Percentiles rank a stretch among this genome's conserved stretches.
phyloP scores from a whole-genome alignment of 2,329 filamentous ascomycete species.

The Pseudophaeomoniella oleicola region DNA sequence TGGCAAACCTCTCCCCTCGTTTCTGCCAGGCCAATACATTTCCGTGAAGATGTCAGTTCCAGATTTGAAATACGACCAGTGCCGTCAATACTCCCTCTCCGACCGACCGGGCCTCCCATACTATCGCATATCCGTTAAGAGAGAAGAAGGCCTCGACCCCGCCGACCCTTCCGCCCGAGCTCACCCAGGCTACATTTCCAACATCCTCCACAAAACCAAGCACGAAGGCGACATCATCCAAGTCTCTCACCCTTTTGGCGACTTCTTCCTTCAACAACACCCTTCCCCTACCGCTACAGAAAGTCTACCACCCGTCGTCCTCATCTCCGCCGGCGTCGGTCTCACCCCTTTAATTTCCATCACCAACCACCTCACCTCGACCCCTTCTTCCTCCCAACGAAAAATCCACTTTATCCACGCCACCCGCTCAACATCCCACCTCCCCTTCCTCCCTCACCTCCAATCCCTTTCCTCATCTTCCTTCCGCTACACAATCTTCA shows the following conservation, averaged over 20 bases:
- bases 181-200: constrained; percentile 53
- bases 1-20: constrained; percentile 43
- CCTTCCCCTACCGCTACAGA: constrained; percentile 17
- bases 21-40: constrained; percentile 59
- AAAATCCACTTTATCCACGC: constrained; percentile 28
- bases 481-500: constrained; percentile 24
- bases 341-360: constrained; percentile 47
- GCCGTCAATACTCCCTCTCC: constrained; percentile 59
- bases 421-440: constrained; percentile 46
- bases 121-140: constrained; percentile 60
- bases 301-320: constrained; percentile 35
- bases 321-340: constrained; percentile 48
- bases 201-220: constrained; percentile 50
- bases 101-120: constrained; percentile 41
- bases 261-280: constrained; percentile 47
- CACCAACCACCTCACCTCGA: constrained; percentile 24
- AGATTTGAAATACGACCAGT: constrained; percentile 46
- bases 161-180: constrained; percentile 30
- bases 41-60: constrained; percentile 47
- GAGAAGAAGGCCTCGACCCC: constrained; percentile 39
- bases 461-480: constrained; percentile 33
- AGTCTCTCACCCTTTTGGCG: constrained; percentile 51
- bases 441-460: constrained; percentile 34
- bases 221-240: constrained; percentile 47
- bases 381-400: constrained; percentile 15